A percentile compares a stretch with the other conserved stretches of the same genome.
Evolutionary conservation across 306 rosid genomes (phyloP).

Genomic region (Cucurbita maxima): DNA sequence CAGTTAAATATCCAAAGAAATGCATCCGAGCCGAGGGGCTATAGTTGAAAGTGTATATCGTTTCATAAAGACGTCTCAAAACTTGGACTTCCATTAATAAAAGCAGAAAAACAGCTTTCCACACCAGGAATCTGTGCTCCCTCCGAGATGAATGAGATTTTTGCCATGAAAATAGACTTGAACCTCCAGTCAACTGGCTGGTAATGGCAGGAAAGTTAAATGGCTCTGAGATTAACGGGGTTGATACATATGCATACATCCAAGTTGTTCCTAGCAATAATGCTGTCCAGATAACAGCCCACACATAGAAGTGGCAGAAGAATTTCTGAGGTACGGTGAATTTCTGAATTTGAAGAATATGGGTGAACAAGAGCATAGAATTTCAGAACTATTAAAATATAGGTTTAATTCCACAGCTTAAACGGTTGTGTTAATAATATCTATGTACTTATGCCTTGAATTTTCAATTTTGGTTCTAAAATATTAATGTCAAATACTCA

Average conservation of each 20-base stretch:
- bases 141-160: slow-evolving; percentile 18
- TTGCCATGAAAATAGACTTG: slow-evolving; percentile 22
- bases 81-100: slow-evolving; percentile 71
- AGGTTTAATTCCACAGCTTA: neutral
- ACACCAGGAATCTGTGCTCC: slow-evolving; percentile 23
- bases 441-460: neutral
- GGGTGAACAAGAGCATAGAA: neutral
- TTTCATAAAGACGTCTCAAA: slow-evolving; percentile 55
- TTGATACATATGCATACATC: slow-evolving; percentile 42
- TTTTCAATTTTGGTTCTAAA: neutral
- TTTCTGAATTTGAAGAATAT: slow-evolving; percentile 30
- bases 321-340: slow-evolving; percentile 68
- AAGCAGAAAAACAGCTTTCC: slow-evolving; percentile 68
- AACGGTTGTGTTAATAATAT: neutral
- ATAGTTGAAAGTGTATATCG: slow-evolving; percentile 48
- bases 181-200: slow-evolving; percentile 55
- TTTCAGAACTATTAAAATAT: neutral
- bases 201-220: slow-evolving; percentile 34
- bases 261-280: slow-evolving; percentile 53
- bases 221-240: slow-evolving; percentile 32
- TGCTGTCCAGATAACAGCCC: slow-evolving; percentile 67
- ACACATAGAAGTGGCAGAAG: slow-evolving; percentile 58
- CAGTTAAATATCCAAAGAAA: slow-evolving; percentile 62
- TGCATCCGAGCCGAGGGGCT: slow-evolving; percentile 83
- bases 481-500: neutral